Evolutionary conservation across 495 filamentous ascomycete species (phyloP).

Genomic region (Xylaria venustula): DNA sequence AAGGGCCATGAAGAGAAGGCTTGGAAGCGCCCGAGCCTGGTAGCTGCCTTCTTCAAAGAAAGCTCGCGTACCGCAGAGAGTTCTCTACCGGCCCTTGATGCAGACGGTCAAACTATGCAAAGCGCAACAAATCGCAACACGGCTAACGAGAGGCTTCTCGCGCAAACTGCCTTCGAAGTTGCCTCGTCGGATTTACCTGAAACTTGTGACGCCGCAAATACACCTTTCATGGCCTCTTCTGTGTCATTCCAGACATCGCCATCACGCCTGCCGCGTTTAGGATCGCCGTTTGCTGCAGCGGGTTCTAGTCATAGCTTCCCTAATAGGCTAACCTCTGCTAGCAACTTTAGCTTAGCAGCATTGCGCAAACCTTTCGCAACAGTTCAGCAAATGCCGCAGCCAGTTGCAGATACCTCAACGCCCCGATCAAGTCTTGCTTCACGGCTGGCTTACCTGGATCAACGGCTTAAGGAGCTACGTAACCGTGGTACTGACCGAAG

Average conservation of each 20-base stretch:
- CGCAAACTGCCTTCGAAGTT: background rate
- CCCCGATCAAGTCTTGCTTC: slow-evolving; percentile 39
- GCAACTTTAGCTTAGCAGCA: slow-evolving; percentile 40
- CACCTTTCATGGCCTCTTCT: slow-evolving; percentile 16
- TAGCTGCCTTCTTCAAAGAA: slow-evolving; percentile 30
- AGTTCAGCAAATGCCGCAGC: slow-evolving; percentile 33
- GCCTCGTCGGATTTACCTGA: background rate
- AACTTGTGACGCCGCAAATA: background rate
- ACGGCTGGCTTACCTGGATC: slow-evolving; percentile 51
- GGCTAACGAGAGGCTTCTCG: background rate
- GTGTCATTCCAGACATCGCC: slow-evolving; percentile 19
- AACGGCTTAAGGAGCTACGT: slow-evolving; percentile 51
- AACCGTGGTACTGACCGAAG: slow-evolving; percentile 32
- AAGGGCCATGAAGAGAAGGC: slow-evolving; percentile 29
- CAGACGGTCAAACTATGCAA: background rate
- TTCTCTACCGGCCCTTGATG: background rate
- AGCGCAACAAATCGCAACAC: background rate
- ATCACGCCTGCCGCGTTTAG: slow-evolving; percentile 41
- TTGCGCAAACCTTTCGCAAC: slow-evolving; percentile 48
- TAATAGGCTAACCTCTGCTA: slow-evolving; percentile 41
- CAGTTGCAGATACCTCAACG: slow-evolving; percentile 25
- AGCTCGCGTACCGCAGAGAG: slow-evolving; percentile 9
- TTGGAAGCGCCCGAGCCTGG: slow-evolving; percentile 41
- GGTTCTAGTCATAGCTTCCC: slow-evolving; percentile 50
- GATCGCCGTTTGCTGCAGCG: slow-evolving; percentile 49